These are phyloP conservation scores for Houttuynia cordata DNA, from an alignment of 164 flowering plant genomes.

Conservation along the genomic window DNA sequence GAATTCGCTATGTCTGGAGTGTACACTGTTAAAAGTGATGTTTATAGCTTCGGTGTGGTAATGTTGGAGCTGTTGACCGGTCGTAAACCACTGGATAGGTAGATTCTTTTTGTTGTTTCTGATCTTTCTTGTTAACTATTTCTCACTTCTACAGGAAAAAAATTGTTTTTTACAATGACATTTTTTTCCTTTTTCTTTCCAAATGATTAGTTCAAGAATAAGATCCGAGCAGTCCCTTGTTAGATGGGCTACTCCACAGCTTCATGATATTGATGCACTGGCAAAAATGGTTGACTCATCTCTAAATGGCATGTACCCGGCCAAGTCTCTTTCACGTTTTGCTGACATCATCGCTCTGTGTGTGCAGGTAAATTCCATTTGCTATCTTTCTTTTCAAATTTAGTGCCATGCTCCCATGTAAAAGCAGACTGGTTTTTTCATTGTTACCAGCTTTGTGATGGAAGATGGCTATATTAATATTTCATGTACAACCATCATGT, in stretches of 20 bases:
- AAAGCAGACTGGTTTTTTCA: no score
- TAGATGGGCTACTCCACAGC: slow-evolving; percentile 97
- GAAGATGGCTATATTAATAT: no score
- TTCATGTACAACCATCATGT: no score
- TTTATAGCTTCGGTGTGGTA: slow-evolving; percentile 95
- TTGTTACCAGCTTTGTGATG: no score
- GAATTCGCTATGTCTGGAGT: slow-evolving; percentile 94
- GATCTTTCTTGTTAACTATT: background rate
- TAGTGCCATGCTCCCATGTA: no score
- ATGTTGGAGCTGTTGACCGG: slow-evolving; percentile 94
- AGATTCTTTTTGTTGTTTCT: background rate
- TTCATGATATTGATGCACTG: slow-evolving; percentile 93
- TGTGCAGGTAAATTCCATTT: slow-evolving; percentile 54
- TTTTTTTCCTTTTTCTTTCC: background rate
- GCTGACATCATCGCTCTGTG: slow-evolving; percentile 93
- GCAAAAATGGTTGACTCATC: slow-evolving; percentile 94
- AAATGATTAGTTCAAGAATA: slow-evolving; percentile 50
- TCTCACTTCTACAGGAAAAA: background rate
- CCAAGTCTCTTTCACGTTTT: slow-evolving; percentile 90
- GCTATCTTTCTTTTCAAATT: background rate
- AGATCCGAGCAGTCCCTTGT: slow-evolving; percentile 93
- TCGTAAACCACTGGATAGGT: slow-evolving; percentile 96
- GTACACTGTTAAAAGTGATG: slow-evolving; percentile 93
- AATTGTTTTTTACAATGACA: background rate
- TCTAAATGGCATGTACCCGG: slow-evolving; percentile 89